Percentiles rank a stretch among this genome's conserved stretches.
phyloP scores from a whole-genome alignment of 371 early-diverging fungal genomes.

The Lichtheimia ornata region DNA sequence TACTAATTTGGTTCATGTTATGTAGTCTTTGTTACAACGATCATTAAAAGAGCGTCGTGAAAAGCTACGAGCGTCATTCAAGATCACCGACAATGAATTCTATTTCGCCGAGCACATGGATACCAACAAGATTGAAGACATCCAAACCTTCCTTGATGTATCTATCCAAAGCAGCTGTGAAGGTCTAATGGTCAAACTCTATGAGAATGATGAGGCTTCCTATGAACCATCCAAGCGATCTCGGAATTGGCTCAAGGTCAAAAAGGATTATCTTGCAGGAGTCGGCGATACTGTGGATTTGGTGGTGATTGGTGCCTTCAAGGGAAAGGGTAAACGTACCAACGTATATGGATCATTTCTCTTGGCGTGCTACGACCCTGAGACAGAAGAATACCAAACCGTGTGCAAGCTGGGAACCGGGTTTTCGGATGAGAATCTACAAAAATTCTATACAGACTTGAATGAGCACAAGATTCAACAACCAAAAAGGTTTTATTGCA shows the following conservation, averaged over 20 bases:
- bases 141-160: constrained; percentile 93
- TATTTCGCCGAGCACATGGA: constrained; percentile 88
- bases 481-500: constrained; percentile 80
- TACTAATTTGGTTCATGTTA: neutral
- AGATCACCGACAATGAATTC: constrained; percentile 86
- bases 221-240: constrained; percentile 99
- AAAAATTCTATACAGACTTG: constrained; percentile 73
- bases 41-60: constrained; percentile 84
- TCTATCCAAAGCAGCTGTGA: constrained; percentile 94
- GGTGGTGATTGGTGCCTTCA: constrained; percentile 98
- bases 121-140: constrained; percentile 87
- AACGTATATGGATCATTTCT: constrained; percentile 98
- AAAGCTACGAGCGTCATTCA: constrained; percentile 75
- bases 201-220: constrained; percentile 79
- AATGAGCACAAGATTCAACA: constrained; percentile 69
- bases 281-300: constrained; percentile 98
- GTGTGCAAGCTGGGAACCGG: constrained; percentile 99
- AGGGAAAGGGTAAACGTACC: constrained; percentile 98
- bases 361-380: constrained; percentile 96
- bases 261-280: constrained; percentile 98
- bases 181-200: constrained; percentile 98
- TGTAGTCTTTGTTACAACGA: constrained; percentile 75
- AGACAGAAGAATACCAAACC: constrained; percentile 92
- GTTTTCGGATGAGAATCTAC: constrained; percentile 94
- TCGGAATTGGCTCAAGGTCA: constrained; percentile 99